Evolutionary conservation across 2,329 filamentous ascomycete species (phyloP), one percentile per base, ranked within the genome.

Genomic region (Alternaria tenuissima): DNA sequence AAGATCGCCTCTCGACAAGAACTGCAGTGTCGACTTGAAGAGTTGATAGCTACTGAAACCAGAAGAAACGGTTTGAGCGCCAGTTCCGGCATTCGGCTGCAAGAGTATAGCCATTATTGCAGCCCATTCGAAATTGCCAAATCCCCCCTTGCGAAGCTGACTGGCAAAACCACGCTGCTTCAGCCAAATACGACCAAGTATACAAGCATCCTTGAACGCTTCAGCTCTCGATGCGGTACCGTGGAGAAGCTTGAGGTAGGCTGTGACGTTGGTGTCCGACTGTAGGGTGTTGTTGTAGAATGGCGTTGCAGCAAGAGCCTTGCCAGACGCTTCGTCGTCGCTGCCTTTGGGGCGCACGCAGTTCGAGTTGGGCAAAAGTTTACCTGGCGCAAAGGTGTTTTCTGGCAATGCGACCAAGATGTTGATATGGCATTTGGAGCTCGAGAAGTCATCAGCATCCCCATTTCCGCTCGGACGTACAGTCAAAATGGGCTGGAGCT

Each of bases 1-100:
- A 55, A 97, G 82, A 71, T 97, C 89, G 38, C 87, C 89, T 1
- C 87, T 86, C 1, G 91, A 88, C 18, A 99, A 82, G 67, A 94
- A 95, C 74, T 97, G 94, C n/a, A 99, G 82, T 1, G 90, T 89
- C 3, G 93, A 94, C 79, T 97, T 98, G 85, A 99, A 97, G 44
- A 98, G 85, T 78, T 98, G 94, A 24, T 94, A 95, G 78, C 91
- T 91, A 81, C 91, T 97, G 70, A 97, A 91, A 7, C 92, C 92
- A 5, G 87, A 84, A 6, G 93, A 93, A 16, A 98, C 84, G 6
- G 92, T 81, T 2, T 90, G 85, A 64, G 88, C 86, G 2, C 91
- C 91, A 61, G 89, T 89, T 7, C 87, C 86, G 7, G 89, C 90
- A 26, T 92, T 92, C n/a, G 87, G 88, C 76, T 93, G 89, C 42